These are phyloP conservation scores for Discostella stelligeroides DNA, from an alignment of 108 stramenopile species.

Conservation along the genomic window DNA sequence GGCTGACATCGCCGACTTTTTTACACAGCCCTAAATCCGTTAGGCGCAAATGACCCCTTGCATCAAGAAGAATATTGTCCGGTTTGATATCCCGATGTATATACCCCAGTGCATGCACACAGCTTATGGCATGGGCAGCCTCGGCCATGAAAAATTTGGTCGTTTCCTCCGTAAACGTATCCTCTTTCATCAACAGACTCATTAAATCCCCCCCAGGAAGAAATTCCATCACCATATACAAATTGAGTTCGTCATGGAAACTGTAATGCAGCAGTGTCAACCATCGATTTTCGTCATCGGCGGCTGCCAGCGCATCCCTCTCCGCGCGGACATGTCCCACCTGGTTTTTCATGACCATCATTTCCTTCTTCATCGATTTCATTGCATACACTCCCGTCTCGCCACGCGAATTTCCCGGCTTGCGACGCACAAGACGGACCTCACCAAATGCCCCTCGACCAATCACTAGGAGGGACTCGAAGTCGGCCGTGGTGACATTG, in stretches of 20 bases:
- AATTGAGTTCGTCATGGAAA: constrained; percentile 93
- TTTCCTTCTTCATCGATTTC: constrained; percentile 99
- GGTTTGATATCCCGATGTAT: constrained; percentile 99
- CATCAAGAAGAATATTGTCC: constrained; percentile 99
- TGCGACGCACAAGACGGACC: constrained; percentile 91
- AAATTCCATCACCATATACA: constrained; percentile 99
- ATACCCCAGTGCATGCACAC: constrained; percentile 94
- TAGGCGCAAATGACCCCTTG: constrained; percentile 97
- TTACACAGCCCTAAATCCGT: constrained; percentile 99
- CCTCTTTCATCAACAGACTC: constrained; percentile 94
- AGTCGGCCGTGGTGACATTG: constrained; percentile 82
- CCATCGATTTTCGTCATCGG: constrained; percentile 92
- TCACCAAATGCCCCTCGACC: constrained; percentile 97
- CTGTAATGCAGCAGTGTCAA: constrained; percentile 94
- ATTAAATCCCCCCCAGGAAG: constrained; percentile 99
- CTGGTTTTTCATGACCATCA: constrained; percentile 99
- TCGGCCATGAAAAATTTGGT: constrained; percentile 98
- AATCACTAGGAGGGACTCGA: constrained; percentile 91
- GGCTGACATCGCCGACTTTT: constrained; percentile 92
- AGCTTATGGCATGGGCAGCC: constrained; percentile 95
- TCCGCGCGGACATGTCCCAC: constrained; percentile 98
- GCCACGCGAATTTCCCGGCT: constrained; percentile 53
- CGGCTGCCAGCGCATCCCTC: constrained; percentile 93
- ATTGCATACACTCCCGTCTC: constrained; percentile 87
- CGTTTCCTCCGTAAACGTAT: constrained; percentile 89